Base-by-base conservation (phyloP, 2,329 filamentous ascomycete genomes). In the Pseudogymnoascus sp. region DNA sequence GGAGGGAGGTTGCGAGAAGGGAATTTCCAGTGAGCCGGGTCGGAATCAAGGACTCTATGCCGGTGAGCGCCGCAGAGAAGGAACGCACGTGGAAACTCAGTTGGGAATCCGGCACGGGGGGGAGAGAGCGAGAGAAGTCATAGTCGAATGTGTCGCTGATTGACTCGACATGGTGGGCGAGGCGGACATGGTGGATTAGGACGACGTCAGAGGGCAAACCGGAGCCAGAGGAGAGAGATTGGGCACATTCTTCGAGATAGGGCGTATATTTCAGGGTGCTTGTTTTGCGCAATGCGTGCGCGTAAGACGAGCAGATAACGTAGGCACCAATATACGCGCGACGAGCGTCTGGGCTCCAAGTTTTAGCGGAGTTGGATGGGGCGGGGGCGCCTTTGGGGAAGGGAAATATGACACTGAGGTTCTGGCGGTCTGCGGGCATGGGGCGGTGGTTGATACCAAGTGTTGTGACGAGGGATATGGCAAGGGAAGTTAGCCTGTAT, bases 251-350 rank as follows among this genome's bases (percentile, higher is more conserved):
- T 60, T 62, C 61, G 15, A 55, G 48, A 55, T 55, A 55, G 9
- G 48, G 48, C 10, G 48, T 33, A 29, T 21, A 55, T 55, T 55
- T 55, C 29, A 55, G 48, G 29, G 48, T 55, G 15, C 48, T 55
- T 55, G 48, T 55, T 55, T 55, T 55, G 9, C 48, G 48, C 29
- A 55, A 15, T 29, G 29, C 48, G 10, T 55, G 48, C 10, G 48
- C 58, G 31, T 62, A 62, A 39, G 58, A 60, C 29, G 61, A 60
- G 58, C 35, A 60, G 37, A 60, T 42, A 8, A 62, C 40, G 6
- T 62, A 62, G 15, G 58, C 59, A 27, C 61, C 61, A 8, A 62
- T 62, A 45, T 45, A 62, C 9, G 61, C 61, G 13, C 61, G 61
- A 12, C 37, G 59, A n/a, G 61, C 61, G 15, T 60, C 58, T 33